phyloP scores from a whole-genome alignment of 2,329 filamentous ascomycete species.

The Colletotrichum nymphaeae region DNA sequence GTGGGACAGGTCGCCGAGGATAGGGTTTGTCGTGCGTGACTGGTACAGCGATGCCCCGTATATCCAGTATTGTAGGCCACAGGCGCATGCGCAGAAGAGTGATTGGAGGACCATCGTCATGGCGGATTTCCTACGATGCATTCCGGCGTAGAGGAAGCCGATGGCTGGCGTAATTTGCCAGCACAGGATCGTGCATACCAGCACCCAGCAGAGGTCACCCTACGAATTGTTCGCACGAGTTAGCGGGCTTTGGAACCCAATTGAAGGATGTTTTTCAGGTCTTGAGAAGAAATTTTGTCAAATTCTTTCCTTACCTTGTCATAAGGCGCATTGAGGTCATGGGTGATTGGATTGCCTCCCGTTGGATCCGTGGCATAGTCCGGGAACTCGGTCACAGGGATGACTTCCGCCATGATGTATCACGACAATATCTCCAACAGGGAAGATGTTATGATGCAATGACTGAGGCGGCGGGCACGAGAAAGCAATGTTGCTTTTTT shows the following conservation, averaged over 20 bases:
- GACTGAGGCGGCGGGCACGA: not conserved
- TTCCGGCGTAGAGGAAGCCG: conserved; percentile 52
- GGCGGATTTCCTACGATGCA: conserved; percentile 50
- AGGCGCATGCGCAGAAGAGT: conserved; percentile 57
- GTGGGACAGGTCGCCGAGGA: conserved; percentile 49
- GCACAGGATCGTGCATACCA: conserved; percentile 50
- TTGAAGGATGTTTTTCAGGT: fast-evolving
- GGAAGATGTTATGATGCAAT: not conserved
- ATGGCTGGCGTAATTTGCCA: conserved; percentile 54
- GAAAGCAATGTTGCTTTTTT: not conserved
- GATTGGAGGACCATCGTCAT: conserved; percentile 61
- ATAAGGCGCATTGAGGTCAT: conserved; percentile 56
- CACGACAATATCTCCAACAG: not conserved
- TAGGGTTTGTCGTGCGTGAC: conserved; percentile 48
- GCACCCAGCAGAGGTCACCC: conserved; percentile 57
- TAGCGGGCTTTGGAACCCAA: too few relatives aligned
- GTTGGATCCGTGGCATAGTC: conserved; percentile 52
- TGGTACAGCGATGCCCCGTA: conserved; percentile 58
- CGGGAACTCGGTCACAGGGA: conserved; percentile 50
- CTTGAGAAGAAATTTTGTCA: too few relatives aligned
- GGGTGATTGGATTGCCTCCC: conserved; percentile 56
- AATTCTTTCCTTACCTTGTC: conserved; percentile 47
- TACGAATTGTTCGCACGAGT: conserved; percentile 16
- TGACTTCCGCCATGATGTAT: conserved; percentile 29
- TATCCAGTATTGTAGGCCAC: conserved; percentile 59